These are phyloP conservation scores for Periglandula ipomoeae DNA, from an alignment of 2,329 filamentous ascomycete species.

Conservation along the genomic window DNA sequence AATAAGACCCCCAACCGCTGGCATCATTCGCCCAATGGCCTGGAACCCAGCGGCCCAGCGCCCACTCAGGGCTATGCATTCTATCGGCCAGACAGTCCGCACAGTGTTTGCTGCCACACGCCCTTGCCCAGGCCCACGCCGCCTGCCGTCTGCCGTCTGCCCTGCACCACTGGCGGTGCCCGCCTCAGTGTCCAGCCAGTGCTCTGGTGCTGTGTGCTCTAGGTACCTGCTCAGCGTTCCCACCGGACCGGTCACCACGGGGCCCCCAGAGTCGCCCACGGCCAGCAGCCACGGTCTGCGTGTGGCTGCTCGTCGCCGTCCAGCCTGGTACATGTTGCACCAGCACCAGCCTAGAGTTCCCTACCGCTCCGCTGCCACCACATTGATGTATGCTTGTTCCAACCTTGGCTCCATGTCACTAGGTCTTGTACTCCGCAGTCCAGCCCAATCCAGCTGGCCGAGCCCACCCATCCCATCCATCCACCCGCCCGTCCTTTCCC, in stretches of 20 bases:
- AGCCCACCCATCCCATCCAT: not conserved
- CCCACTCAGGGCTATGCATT: too few species aligned
- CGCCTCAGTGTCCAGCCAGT: not conserved
- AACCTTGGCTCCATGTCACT: not conserved
- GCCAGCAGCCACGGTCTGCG: too few species aligned
- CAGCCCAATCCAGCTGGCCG: constrained; percentile 1
- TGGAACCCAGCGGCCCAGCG: too few species aligned
- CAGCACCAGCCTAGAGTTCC: not conserved
- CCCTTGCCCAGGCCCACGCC: too few species aligned
- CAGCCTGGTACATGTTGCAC: not conserved
- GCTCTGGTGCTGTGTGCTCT: too few species aligned
- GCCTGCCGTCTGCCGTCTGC: too few species aligned
- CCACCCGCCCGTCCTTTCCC: constrained; percentile 1
- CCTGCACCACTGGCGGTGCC: too few species aligned
- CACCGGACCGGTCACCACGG: not conserved
- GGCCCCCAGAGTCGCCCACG: not conserved
- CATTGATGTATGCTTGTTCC: not conserved
- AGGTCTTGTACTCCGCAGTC: not conserved
- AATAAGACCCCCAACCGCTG: too few species aligned
- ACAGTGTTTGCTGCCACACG: too few species aligned
- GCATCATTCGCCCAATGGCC: too few species aligned
- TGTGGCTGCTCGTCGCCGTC: not conserved
- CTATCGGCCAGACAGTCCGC: too few species aligned
- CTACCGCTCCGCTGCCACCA: not conserved
- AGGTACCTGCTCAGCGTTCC: not conserved